phyloP scores from a whole-genome alignment of 495 filamentous ascomycete genomes.

The Thermochaetoides thermophila region DNA sequence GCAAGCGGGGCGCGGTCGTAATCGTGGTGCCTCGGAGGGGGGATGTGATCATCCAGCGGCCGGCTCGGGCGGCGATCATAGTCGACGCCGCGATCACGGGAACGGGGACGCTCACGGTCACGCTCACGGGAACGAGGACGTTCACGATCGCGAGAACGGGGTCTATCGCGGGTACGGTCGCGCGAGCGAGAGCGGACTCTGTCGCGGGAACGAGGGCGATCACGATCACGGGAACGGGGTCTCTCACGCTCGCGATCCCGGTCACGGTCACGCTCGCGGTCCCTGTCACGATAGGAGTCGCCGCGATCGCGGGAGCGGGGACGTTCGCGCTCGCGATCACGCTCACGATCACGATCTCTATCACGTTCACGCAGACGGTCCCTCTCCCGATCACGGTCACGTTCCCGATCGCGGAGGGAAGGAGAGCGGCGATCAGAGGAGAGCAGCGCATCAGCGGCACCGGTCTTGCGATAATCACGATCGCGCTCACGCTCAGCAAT shows the following conservation, averaged over 20 bases:
- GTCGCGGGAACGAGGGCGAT: constrained; percentile 22
- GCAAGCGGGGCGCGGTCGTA: too few relatives aligned
- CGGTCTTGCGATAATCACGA: constrained; percentile 67
- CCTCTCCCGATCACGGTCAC: constrained; percentile 42
- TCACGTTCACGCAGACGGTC: constrained; percentile 32
- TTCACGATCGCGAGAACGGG: constrained; percentile 25
- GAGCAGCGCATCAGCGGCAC: constrained; percentile 46
- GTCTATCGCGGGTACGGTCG: constrained; percentile 26
- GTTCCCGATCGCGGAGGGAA: constrained; percentile 31
- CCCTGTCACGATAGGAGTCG: constrained; percentile 24
- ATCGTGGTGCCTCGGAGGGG: constrained; percentile 42
- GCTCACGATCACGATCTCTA: constrained; percentile 28
- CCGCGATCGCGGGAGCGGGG: constrained; percentile 19
- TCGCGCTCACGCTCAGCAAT: constrained; percentile 77
- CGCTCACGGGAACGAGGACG: constrained; percentile 18
- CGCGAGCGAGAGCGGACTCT: constrained; percentile 9
- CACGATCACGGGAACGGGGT: constrained; percentile 26
- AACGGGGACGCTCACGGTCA: constrained; percentile 26
- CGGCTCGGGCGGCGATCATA: constrained; percentile 22
- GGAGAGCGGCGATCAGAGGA: constrained; percentile 36
- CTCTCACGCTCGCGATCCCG: constrained; percentile 25
- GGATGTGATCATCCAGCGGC: constrained; percentile 34
- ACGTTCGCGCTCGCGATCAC: constrained; percentile 30
- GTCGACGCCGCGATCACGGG: constrained; percentile 22
- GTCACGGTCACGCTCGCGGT: constrained; percentile 22